Conservation (phyloP, 2,329 filamentous ascomycete genomes). For the Fusarium citri region DNA sequence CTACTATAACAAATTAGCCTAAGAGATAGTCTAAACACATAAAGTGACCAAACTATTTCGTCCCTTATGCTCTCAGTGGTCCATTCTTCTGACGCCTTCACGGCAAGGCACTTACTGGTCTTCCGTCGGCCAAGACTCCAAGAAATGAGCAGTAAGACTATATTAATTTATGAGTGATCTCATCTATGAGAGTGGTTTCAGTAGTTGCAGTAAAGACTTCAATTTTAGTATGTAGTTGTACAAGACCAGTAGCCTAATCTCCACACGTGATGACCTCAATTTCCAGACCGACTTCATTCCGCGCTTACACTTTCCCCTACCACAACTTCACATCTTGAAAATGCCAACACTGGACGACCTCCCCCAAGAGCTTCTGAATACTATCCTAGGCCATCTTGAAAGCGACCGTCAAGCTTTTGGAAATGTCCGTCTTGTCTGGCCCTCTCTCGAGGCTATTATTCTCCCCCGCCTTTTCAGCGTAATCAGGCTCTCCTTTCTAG, state of each 20-base stretch:
- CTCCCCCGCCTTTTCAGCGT: constrained; percentile 1
- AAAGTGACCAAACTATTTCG: too few species aligned
- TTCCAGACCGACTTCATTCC: not conserved
- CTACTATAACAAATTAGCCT: not conserved
- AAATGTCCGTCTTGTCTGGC: not conserved
- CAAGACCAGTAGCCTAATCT: not conserved
- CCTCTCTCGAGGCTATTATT: not conserved
- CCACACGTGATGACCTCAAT: not conserved
- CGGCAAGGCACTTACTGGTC: not conserved
- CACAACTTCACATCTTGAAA: not conserved
- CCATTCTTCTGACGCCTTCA: too few species aligned
- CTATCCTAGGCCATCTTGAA: not conserved
- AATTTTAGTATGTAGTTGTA: not conserved
- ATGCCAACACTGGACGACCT: not conserved
- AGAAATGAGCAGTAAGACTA: not conserved
- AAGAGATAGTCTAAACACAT: not conserved
- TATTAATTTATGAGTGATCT: not conserved
- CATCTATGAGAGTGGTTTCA: not conserved
- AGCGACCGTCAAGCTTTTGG: not conserved
- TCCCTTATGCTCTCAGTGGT: too few species aligned
- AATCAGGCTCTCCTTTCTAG: not conserved
- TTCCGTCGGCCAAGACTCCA: not conserved
- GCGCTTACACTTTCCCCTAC: not conserved
- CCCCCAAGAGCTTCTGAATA: not conserved
- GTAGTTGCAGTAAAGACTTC: not conserved